These are phyloP conservation scores for Fragaria ananassa DNA, from an alignment of 306 rosid genomes.

Conservation along the genomic window DNA sequence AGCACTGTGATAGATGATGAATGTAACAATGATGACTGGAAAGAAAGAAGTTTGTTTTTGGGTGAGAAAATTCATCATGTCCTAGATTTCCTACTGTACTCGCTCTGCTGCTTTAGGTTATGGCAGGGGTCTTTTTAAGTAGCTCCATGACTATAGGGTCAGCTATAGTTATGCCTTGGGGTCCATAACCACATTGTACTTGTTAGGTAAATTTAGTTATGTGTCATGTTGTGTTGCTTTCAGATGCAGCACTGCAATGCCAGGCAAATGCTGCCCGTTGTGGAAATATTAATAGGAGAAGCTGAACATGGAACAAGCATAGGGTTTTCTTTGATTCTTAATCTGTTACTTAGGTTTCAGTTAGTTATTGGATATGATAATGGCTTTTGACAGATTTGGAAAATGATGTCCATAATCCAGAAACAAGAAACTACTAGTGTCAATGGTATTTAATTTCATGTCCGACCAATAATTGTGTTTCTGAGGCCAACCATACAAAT, in stretches of 20 bases:
- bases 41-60: conserved; percentile 7
- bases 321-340: not conserved
- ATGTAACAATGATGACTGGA: conserved; percentile 3
- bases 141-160: not conserved
- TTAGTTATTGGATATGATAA: not conserved
- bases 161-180: not conserved
- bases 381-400: not conserved
- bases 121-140: not conserved
- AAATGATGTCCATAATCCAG: not conserved
- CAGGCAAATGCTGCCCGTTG: not conserved
- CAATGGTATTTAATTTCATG: not conserved
- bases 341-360: not conserved
- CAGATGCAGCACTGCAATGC: not conserved
- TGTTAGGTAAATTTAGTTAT: not conserved
- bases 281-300: not conserved
- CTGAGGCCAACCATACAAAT: not conserved
- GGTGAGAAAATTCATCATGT: conserved; percentile 18
- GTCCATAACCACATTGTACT: not conserved
- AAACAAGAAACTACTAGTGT: not conserved
- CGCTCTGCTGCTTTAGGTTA: not conserved
- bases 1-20: conserved; percentile 7
- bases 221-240: not conserved
- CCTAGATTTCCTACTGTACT: not conserved
- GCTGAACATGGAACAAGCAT: not conserved
- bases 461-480: not conserved